Evolutionary conservation across 2,329 filamentous ascomycete genomes (phyloP).

Genomic region (Chaetomiaceae sp.): DNA sequence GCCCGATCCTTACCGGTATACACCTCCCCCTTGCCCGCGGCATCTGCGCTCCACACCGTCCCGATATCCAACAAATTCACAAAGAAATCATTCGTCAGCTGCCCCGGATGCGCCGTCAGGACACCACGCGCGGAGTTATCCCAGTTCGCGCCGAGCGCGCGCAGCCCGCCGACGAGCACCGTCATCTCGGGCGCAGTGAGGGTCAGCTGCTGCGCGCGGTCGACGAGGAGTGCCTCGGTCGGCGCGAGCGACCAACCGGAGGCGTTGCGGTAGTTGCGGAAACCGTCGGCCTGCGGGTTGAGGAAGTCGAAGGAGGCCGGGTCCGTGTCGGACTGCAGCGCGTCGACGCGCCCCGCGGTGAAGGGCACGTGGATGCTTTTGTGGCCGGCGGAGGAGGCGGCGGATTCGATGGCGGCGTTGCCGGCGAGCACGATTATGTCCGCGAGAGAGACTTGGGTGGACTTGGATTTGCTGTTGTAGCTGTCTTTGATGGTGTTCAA

Average conservation of each 20-base stretch:
- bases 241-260: constrained; percentile 49
- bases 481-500: constrained; percentile 26
- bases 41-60: constrained; percentile 56
- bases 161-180: constrained; percentile 65
- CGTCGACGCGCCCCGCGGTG: constrained; percentile 65
- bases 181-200: constrained; percentile 66
- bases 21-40: constrained; percentile 38
- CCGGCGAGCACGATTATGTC: constrained; percentile 75
- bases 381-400: constrained; percentile 45
- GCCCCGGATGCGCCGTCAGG: constrained; percentile 60
- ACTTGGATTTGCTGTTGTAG: constrained; percentile 54
- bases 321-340: constrained; percentile 66
- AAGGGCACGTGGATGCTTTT: constrained; percentile 53
- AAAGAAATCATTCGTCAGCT: constrained; percentile 76
- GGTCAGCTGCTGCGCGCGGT: constrained; percentile 64
- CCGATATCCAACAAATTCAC: constrained; percentile 66
- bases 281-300: constrained; percentile 65
- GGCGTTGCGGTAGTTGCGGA: constrained; percentile 69
- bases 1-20: constrained; percentile 62
- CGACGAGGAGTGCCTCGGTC: constrained; percentile 64
- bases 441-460: constrained; percentile 71
- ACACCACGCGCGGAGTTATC: constrained; percentile 63
- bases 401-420: constrained; percentile 66
- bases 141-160: constrained; percentile 62
- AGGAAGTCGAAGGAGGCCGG: constrained; percentile 56